Evolutionary conservation across 805 yeast genomes (phyloP), one percentile per base, ranked within the genome.

Genomic region (Alloascoidea hylecoeti): DNA sequence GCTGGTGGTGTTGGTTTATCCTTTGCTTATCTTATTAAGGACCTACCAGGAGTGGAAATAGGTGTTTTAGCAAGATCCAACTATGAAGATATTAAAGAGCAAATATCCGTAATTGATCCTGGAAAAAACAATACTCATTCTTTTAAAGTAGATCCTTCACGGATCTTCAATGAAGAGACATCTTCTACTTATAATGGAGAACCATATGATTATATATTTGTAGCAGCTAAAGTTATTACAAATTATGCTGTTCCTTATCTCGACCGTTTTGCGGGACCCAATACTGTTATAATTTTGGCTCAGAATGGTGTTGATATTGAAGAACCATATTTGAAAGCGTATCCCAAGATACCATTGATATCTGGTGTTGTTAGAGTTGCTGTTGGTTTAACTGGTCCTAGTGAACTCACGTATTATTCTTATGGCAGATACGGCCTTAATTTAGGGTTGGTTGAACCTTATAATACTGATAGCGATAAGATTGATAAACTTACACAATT

Each of bases 141-240:
- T n/a, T 23, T 23, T 23, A 23, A 9, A n/a, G 30, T 23, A n/a
- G 30, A 23, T 23, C n/a, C n/a, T n/a, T n/a, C n/a, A n/a, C 30
- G 81, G 81, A 34, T 80, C 75, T 49, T 77, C 77, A 58, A 72
- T 77, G 44, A 81, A 71, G 49, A 81, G 30, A 23, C 30, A 9
- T 9, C 30, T 15, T 4, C 19, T 2, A n/a, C 16, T 16, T 40
- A 42, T 17, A 17, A 15, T 2, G 44, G 37, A n/a, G 35, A 34
- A 5, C 15, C 16, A 16, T 38, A 27, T 15, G 46, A 44, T 32
- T 40, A 40, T 30, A 38, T 44, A 15, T 33, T 44, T 17, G 35
- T 44, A 9, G 38, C 46, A 12, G 35, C 46, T 17, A 44, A 44
- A 34, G 38, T 38, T 17, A 18, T 33, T 15, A 42, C 38, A 3